Conservation (phyloP, 1,284 basidiomycete species). For the Leccinum huronense region DNA sequence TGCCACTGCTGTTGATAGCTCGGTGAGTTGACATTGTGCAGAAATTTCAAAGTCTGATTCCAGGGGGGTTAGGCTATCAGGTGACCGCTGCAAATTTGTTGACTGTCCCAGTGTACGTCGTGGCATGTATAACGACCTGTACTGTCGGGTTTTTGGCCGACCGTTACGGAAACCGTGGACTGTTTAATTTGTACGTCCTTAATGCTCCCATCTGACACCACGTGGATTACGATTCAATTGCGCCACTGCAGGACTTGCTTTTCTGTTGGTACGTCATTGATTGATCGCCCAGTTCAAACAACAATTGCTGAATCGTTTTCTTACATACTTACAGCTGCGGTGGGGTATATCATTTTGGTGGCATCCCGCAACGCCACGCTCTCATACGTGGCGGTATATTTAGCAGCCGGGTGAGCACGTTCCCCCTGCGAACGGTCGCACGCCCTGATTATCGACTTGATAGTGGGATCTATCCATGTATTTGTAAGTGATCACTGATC, state of each 20-base stretch:
- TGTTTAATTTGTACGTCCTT: slow-evolving; percentile 57
- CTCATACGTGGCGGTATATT: slow-evolving; percentile 68
- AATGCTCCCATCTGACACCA: not conserved
- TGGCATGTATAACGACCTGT: slow-evolving; percentile 66
- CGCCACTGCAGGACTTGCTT: slow-evolving; percentile 24
- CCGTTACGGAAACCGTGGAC: slow-evolving; percentile 55
- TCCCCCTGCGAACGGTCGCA: not conserved
- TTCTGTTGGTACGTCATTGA: slow-evolving; percentile 38
- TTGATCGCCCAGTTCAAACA: not conserved
- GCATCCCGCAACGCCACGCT: slow-evolving; percentile 58
- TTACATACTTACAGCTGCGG: slow-evolving; percentile 37
- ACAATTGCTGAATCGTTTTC: slow-evolving; percentile 7
- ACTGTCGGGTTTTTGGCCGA: slow-evolving; percentile 62
- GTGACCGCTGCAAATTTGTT: slow-evolving; percentile 75
- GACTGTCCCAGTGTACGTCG: slow-evolving; percentile 68
- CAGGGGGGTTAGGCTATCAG: slow-evolving; percentile 48
- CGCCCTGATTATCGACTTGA: slow-evolving; percentile 14
- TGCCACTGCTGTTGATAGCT: slow-evolving; percentile 33
- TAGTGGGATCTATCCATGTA: slow-evolving; percentile 70
- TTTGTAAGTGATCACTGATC: slow-evolving; percentile 58
- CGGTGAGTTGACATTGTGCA: slow-evolving; percentile 39
- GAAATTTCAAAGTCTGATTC: not conserved
- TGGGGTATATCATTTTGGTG: slow-evolving; percentile 71
- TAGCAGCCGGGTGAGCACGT: slow-evolving; percentile 58
- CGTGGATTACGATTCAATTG: slow-evolving; percentile 3